Percentiles rank a stretch among this genome's conserved stretches.
phyloP scores from a whole-genome alignment of 106 monocot genomes.

The Platanthera guangdongensis region DNA sequence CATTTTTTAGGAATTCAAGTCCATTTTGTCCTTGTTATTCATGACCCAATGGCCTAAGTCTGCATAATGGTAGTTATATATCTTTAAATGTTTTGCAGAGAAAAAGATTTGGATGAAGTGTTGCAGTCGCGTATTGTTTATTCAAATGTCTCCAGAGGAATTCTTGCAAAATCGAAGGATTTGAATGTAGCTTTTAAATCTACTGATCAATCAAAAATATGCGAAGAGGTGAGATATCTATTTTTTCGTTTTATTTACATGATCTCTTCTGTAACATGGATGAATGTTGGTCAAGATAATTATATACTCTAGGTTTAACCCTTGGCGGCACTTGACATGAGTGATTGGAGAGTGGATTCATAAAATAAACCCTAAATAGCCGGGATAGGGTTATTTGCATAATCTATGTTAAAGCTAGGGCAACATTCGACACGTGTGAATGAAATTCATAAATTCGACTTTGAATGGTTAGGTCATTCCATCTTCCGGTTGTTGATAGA shows the following conservation, averaged over 20 bases:
- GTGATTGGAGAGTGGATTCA: too few relatives aligned
- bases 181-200: slow-evolving; percentile 59
- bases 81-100: slow-evolving; percentile 30
- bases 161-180: slow-evolving; percentile 84
- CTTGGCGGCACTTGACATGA: too few relatives aligned
- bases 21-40: not conserved
- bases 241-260: not conserved
- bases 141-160: slow-evolving; percentile 80
- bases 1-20: not conserved
- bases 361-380: too few relatives aligned
- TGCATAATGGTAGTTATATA: not conserved
- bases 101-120: slow-evolving; percentile 90
- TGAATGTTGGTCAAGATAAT: too few relatives aligned
- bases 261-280: too few relatives aligned
- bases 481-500: too few relatives aligned
- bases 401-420: too few relatives aligned
- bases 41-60: not conserved
- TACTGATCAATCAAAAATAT: slow-evolving; percentile 73
- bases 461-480: too few relatives aligned
- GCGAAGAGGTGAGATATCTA: slow-evolving; percentile 55
- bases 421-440: too few relatives aligned
- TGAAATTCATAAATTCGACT: too few relatives aligned
- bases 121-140: slow-evolving; percentile 84
- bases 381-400: too few relatives aligned
- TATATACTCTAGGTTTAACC: too few relatives aligned